A percentile compares a stretch with the other conserved stretches of the same genome.
phyloP scores from a whole-genome alignment of 148 eudicot genomes.

The Vaccinium corymbosum region DNA sequence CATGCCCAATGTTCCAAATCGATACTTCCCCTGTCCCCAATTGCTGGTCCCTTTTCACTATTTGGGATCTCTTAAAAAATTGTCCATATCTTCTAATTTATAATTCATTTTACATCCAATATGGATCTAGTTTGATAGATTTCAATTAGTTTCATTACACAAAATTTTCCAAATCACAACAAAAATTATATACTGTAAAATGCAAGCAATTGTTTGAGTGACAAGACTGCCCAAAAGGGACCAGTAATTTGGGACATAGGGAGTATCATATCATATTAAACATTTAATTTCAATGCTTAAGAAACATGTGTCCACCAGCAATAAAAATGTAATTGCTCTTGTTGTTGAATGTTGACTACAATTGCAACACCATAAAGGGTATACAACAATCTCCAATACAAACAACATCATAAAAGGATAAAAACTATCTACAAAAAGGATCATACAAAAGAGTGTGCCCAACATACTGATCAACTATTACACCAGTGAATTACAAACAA shows the following conservation, averaged over 20 bases:
- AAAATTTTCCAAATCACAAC: too few relatives aligned
- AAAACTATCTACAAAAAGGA: not conserved
- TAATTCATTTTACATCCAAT: too few relatives aligned
- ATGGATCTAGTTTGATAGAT: too few relatives aligned
- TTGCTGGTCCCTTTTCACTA: too few relatives aligned
- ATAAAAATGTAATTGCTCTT: constrained; percentile 3
- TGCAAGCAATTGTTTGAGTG: too few relatives aligned
- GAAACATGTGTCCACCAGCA: not conserved
- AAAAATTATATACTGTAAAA: too few relatives aligned
- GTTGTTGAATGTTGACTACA: not conserved
- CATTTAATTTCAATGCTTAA: not conserved
- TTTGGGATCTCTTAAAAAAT: too few relatives aligned
- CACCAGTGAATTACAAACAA: not conserved
- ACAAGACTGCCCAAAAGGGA: too few relatives aligned
- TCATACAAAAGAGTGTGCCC: not conserved
- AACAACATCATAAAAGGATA: not conserved
- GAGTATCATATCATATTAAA: not conserved
- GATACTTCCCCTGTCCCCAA: too few relatives aligned
- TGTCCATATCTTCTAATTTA: too few relatives aligned
- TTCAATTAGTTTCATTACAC: too few relatives aligned
- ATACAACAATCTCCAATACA: not conserved
- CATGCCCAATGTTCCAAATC: not conserved
- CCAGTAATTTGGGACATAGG: too few relatives aligned
- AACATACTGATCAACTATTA: constrained; percentile 4
- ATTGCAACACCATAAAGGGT: not conserved